A percentile compares a stretch with the other conserved stretches of the same genome.
These are phyloP conservation scores for Phoma herbarum DNA, from an alignment of 2,329 filamentous ascomycete species.

Conservation along the genomic window DNA sequence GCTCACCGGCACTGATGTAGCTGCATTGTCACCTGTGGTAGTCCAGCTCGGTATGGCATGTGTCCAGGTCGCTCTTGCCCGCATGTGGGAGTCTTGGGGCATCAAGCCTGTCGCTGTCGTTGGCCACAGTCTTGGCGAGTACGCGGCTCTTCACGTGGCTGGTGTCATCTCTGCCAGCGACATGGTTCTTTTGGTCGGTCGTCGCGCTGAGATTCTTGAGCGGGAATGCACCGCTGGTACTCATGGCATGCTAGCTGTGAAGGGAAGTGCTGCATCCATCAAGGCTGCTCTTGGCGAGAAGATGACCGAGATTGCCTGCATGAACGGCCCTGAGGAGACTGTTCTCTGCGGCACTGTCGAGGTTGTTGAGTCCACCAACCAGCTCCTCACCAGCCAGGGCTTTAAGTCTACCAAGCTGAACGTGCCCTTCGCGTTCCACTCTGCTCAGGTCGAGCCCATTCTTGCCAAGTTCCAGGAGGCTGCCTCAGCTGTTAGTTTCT, in stretches of 20 bases:
- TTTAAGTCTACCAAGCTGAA: conserved; percentile 71
- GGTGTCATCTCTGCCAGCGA: conserved; percentile 76
- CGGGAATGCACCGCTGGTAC: conserved; percentile 71
- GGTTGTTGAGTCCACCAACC: conserved; percentile 64
- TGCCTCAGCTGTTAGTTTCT: conserved; percentile 64
- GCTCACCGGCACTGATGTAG: conserved; percentile 58
- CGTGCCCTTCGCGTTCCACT: conserved; percentile 73
- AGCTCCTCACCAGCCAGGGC: conserved; percentile 60
- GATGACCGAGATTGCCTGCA: conserved; percentile 70
- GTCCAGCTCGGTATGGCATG: conserved; percentile 63
- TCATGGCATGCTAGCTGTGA: conserved; percentile 72
- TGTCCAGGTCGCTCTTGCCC: conserved; percentile 62
- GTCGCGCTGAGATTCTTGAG: conserved; percentile 71
- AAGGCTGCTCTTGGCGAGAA: conserved; percentile 61
- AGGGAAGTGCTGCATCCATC: conserved; percentile 61
- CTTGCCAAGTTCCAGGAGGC: conserved; percentile 66
- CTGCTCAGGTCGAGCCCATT: conserved; percentile 70
- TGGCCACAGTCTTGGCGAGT: conserved; percentile 73
- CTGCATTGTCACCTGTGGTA: conserved; percentile 60
- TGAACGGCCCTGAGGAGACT: conserved; percentile 78
- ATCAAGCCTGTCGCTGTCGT: conserved; percentile 63
- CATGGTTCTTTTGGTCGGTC: conserved; percentile 75
- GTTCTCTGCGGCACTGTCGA: conserved; percentile 73
- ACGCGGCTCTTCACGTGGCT: conserved; percentile 74
- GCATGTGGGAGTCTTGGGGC: conserved; percentile 63